phyloP scores from a whole-genome alignment of 768 basidiomycete species.

The Calocybe indica region DNA sequence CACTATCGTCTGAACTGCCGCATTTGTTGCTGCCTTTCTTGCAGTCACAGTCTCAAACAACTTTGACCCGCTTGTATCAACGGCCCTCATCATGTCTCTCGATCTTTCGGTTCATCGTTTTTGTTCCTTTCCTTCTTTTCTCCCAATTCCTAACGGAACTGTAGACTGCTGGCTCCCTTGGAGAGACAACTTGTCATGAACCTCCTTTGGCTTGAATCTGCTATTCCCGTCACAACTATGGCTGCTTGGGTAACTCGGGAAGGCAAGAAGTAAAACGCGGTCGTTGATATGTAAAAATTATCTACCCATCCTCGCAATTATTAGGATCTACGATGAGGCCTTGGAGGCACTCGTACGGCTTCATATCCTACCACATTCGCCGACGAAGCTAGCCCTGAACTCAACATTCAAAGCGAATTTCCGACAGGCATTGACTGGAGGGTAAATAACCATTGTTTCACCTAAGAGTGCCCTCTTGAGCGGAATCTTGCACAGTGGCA shows the following conservation, averaged over 20 bases:
- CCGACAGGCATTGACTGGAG: slow-evolving; percentile 82
- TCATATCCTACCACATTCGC: slow-evolving; percentile 60
- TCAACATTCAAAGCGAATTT: slow-evolving; percentile 73
- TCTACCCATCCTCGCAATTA: slow-evolving; percentile 8
- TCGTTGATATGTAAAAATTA: slow-evolving; percentile 6
- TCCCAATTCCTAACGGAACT: slow-evolving; percentile 9
- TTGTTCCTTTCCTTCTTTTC: slow-evolving; percentile 9
- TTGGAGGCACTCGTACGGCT: slow-evolving; percentile 56
- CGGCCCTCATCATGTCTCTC: slow-evolving; percentile 85
- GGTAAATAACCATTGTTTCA: slow-evolving; percentile 39
- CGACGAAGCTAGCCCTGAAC: slow-evolving; percentile 64
- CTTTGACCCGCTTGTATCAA: slow-evolving; percentile 74
- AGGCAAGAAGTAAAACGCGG: slow-evolving; percentile 49
- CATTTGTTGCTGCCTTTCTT: slow-evolving; percentile 76
- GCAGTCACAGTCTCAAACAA: slow-evolving; percentile 72
- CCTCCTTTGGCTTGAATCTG: slow-evolving; percentile 80
- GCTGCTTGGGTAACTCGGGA: slow-evolving; percentile 72
- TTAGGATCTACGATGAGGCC: slow-evolving; percentile 68
- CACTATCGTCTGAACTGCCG: slow-evolving; percentile 10
- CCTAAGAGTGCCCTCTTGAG: neutral
- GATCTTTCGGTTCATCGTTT: slow-evolving; percentile 66
- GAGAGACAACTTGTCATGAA: slow-evolving; percentile 87
- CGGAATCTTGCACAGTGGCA: slow-evolving; percentile 43
- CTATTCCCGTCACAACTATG: slow-evolving; percentile 64
- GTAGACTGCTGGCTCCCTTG: slow-evolving; percentile 68